A percentile compares a stretch with the other conserved stretches of the same genome.
These are phyloP conservation scores for Actinidia arguta DNA, from an alignment of 179 eudicot genomes.

Conservation along the genomic window DNA sequence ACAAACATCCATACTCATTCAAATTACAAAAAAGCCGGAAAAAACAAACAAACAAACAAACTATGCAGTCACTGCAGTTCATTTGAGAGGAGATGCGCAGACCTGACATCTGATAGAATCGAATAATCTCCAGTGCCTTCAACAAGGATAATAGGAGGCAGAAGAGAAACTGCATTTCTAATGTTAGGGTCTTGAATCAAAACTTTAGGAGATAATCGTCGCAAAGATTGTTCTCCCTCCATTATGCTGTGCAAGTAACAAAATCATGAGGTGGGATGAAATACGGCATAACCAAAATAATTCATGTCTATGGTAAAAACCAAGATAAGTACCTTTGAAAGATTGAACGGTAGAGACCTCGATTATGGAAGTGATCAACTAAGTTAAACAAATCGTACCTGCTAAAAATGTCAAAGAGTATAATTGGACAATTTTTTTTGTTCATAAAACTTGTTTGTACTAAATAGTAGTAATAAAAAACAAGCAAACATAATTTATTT, in stretches of 20 bases:
- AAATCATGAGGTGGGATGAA: background rate
- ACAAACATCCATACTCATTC: background rate
- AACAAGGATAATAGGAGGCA: constrained; percentile 81
- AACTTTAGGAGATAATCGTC: constrained; percentile 84
- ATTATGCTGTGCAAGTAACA: constrained; percentile 61
- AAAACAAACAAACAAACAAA: background rate
- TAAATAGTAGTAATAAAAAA: background rate
- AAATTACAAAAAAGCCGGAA: background rate
- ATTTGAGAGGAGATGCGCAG: constrained; percentile 6
- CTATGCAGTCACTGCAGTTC: background rate
- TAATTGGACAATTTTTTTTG: background rate
- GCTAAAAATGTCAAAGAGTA: constrained; percentile 27
- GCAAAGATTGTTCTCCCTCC: constrained; percentile 88
- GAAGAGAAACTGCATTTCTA: constrained; percentile 66
- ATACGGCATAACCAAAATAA: background rate
- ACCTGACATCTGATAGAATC: constrained; percentile 89
- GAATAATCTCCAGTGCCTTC: constrained; percentile 98
- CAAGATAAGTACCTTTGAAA: constrained; percentile 63
- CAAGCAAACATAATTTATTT: background rate
- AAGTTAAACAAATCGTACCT: constrained; percentile 87
- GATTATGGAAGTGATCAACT: constrained; percentile 81
- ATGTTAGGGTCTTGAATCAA: constrained; percentile 71
- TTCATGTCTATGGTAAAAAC: background rate
- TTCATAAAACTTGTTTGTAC: background rate
- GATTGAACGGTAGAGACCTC: constrained; percentile 85